Evolutionary conservation across 768 basidiomycete genomes (phyloP).

Genomic region (Paxillus ammoniavirescens): DNA sequence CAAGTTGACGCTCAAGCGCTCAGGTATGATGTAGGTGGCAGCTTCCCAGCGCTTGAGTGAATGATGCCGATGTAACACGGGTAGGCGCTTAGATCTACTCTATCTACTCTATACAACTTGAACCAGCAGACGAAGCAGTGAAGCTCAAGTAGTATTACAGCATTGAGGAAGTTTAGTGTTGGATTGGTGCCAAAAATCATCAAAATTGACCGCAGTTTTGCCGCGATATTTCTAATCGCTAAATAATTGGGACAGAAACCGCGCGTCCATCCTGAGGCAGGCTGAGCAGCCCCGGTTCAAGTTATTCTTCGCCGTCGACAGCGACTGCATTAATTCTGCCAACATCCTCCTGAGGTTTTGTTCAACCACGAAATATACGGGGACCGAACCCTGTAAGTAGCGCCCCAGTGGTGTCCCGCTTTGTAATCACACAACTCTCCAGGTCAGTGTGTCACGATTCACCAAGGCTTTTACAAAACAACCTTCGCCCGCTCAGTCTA

Average conservation of each 20-base stretch:
- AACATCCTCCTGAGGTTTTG: neutral
- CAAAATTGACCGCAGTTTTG: too few species aligned
- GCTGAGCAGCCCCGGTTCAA: neutral
- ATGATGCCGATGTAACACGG: neutral
- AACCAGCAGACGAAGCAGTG: neutral
- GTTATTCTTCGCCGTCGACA: neutral
- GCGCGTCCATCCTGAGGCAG: neutral
- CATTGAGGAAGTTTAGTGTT: too few species aligned
- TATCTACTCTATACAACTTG: neutral
- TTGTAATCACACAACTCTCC: neutral
- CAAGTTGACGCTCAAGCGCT: neutral
- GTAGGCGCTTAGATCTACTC: neutral
- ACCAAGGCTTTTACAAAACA: neutral
- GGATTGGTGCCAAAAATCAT: too few species aligned
- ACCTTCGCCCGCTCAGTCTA: neutral
- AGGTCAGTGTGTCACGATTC: neutral
- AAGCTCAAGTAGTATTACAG: too few species aligned
- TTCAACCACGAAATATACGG: neutral
- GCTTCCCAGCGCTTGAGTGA: conserved; percentile 13
- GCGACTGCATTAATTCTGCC: neutral
- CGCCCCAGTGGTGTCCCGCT: too few species aligned
- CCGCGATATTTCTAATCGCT: too few species aligned
- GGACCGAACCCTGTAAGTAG: neutral
- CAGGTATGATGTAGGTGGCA: neutral
- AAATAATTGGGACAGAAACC: neutral